A percentile compares a stretch with the other conserved stretches of the same genome.
Evolutionary conservation across 306 rosid genomes (phyloP).

Genomic region (Castanospermum australe): DNA sequence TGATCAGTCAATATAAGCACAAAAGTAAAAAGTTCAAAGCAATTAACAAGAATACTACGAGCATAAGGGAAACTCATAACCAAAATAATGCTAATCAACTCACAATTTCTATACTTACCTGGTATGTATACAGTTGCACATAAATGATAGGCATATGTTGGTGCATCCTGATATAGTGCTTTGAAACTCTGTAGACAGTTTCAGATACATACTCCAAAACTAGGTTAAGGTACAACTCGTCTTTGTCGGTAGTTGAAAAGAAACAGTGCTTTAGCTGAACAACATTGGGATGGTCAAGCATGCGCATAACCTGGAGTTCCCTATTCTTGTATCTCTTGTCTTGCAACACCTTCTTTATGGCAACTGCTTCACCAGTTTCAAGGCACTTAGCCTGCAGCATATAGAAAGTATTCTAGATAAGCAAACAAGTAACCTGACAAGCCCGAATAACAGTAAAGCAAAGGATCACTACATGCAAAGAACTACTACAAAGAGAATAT

Average conservation of each 20-base stretch:
- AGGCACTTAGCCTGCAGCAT: slow-evolving; percentile 76
- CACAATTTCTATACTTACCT: slow-evolving; percentile 44
- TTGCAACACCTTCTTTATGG: slow-evolving; percentile 89
- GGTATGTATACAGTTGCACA: slow-evolving; percentile 78
- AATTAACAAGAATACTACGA: not conserved
- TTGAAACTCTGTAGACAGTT: slow-evolving; percentile 83
- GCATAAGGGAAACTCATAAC: not conserved
- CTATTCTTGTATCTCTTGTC: slow-evolving; percentile 95
- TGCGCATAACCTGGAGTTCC: slow-evolving; percentile 86
- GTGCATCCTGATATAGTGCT: slow-evolving; percentile 58
- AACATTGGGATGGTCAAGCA: slow-evolving; percentile 79
- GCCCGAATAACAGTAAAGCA: not conserved
- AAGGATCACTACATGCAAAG: not conserved
- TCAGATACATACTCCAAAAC: slow-evolving; percentile 86
- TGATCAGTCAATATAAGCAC: slow-evolving; percentile 13
- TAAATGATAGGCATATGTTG: slow-evolving; percentile 69
- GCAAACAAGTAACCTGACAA: not conserved
- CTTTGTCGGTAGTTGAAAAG: slow-evolving; percentile 87
- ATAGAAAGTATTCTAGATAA: not conserved
- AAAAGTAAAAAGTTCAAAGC: not conserved
- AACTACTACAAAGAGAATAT: slow-evolving; percentile 10
- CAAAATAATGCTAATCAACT: not conserved
- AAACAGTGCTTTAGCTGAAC: slow-evolving; percentile 79
- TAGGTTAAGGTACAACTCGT: slow-evolving; percentile 89
- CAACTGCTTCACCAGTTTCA: slow-evolving; percentile 83